Evolutionary conservation across 441 rosid species (phyloP).

Genomic region (Aleurites moluccanus): DNA sequence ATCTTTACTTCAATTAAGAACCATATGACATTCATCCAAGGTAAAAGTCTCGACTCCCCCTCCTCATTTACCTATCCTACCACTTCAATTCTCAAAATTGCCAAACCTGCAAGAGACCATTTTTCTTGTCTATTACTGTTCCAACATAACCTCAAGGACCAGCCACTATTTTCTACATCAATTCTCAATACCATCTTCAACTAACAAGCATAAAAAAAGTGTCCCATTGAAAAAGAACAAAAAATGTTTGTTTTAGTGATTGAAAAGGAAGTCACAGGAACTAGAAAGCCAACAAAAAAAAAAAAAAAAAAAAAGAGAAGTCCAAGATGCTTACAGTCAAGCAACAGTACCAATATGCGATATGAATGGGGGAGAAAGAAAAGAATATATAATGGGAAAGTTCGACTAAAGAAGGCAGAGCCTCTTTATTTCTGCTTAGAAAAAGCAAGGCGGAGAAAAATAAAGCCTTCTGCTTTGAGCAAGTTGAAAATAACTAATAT

Average conservation of each 20-base stretch:
- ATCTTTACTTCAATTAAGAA: background rate
- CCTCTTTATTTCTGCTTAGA: background rate
- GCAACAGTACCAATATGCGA: background rate
- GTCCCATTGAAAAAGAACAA: background rate
- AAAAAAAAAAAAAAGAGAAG: background rate
- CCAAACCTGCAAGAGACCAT: background rate
- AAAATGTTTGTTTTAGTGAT: background rate
- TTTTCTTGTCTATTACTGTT: background rate
- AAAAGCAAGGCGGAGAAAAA: background rate
- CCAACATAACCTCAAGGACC: constrained; percentile 1
- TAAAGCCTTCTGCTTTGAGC: background rate
- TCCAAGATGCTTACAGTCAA: background rate
- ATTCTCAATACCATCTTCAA: background rate
- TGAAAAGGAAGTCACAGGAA: background rate
- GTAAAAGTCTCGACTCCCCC: background rate
- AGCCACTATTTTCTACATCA: background rate
- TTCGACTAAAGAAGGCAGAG: background rate
- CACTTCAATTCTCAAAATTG: background rate
- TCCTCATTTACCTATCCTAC: background rate
- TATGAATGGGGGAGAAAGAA: background rate
- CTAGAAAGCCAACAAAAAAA: background rate
- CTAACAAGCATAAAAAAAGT: background rate
- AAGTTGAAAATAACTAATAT: background rate
- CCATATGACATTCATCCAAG: background rate
- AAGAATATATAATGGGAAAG: background rate